A percentile compares a stretch with the other conserved stretches of the same genome.
Evolutionary conservation across 2,329 filamentous ascomycete genomes (phyloP).

Genomic region (Septoria petroselini): DNA sequence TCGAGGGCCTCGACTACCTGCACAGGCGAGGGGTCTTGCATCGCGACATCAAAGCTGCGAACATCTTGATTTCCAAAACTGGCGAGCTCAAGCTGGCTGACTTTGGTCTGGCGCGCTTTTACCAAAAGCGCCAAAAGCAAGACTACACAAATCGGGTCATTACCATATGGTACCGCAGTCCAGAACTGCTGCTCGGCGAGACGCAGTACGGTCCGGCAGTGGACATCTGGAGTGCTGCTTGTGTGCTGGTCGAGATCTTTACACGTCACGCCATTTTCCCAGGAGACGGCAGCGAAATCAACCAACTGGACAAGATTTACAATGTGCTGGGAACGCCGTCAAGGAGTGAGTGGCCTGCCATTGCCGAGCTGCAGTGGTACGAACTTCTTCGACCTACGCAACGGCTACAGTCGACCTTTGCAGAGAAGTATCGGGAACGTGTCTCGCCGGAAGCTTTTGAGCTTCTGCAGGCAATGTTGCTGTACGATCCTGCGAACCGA

Average conservation of each 20-base stretch:
- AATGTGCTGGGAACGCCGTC: slow-evolving; percentile 85
- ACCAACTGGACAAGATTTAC: slow-evolving; percentile 96
- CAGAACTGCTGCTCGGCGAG: slow-evolving; percentile 85
- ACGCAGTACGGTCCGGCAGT: slow-evolving; percentile 87
- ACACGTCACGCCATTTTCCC: slow-evolving; percentile 91
- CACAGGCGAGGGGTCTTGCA: slow-evolving; percentile 92
- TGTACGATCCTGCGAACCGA: slow-evolving; percentile 79
- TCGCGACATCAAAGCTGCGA: slow-evolving; percentile 96
- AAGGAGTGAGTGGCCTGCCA: slow-evolving; percentile 77
- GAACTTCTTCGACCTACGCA: slow-evolving; percentile 79
- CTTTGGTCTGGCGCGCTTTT: slow-evolving; percentile 94
- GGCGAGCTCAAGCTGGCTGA: slow-evolving; percentile 91
- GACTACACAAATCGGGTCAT: slow-evolving; percentile 99
- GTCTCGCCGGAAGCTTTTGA: slow-evolving; percentile 80
- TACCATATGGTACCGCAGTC: slow-evolving; percentile 95
- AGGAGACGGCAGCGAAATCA: slow-evolving; percentile 92
- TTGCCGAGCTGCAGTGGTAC: slow-evolving; percentile 96
- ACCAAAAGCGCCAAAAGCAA: slow-evolving; percentile 83
- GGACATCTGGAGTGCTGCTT: slow-evolving; percentile 96
- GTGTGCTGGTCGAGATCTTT: slow-evolving; percentile 95
- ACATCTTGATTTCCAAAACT: slow-evolving; percentile 87
- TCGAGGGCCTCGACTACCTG: slow-evolving; percentile 89
- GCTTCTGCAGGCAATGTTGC: slow-evolving; percentile 78
- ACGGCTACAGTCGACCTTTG: slow-evolving; percentile 70
- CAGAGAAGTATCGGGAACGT: slow-evolving; percentile 74